Conservation (phyloP, 768 basidiomycete species). For the Leucocoprinus leucothites region DNA sequence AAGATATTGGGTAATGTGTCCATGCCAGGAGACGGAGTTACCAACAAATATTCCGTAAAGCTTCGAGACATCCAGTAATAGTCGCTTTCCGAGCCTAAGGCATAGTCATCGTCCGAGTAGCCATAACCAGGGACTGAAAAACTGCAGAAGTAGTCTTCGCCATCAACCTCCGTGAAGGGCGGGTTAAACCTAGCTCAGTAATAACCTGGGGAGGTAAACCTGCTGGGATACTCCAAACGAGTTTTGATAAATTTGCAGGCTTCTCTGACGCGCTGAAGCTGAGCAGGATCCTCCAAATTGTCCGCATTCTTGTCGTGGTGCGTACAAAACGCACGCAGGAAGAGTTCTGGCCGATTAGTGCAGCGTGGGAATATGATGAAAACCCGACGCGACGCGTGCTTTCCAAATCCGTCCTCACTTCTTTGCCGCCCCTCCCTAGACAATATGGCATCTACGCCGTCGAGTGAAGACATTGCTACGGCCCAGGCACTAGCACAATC, state of each 20-base stretch:
- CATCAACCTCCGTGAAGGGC: conserved; percentile 33
- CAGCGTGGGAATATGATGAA: not conserved
- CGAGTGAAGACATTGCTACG: not conserved
- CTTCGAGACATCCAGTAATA: not conserved
- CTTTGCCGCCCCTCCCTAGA: not conserved
- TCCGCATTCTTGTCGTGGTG: conserved; percentile 79
- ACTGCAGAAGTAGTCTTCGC: conserved; percentile 21
- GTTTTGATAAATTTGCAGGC: conserved; percentile 63
- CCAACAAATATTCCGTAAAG: conserved; percentile 3
- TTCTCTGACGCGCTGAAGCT: conserved; percentile 68
- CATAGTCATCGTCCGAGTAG: conserved; percentile 29
- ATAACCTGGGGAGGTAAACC: not conserved
- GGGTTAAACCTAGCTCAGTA: conserved; percentile 21
- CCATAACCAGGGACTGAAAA: conserved; percentile 22
- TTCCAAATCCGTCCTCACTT: conserved; percentile 4
- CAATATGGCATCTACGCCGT: not conserved
- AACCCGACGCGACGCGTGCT: conserved; percentile 21
- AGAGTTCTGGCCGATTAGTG: conserved; percentile 6
- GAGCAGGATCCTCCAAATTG: conserved; percentile 56
- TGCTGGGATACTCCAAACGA: conserved; percentile 39
- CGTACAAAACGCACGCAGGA: conserved; percentile 57
- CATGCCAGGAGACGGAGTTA: not conserved
- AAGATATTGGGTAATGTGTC: not conserved
- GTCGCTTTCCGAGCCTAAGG: conserved; percentile 12
- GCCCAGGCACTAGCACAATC: conserved; percentile 12